Evolutionary conservation across 1,284 basidiomycete genomes (phyloP), one percentile per base, ranked within the genome.

Genomic region (Serendipita sp.): DNA sequence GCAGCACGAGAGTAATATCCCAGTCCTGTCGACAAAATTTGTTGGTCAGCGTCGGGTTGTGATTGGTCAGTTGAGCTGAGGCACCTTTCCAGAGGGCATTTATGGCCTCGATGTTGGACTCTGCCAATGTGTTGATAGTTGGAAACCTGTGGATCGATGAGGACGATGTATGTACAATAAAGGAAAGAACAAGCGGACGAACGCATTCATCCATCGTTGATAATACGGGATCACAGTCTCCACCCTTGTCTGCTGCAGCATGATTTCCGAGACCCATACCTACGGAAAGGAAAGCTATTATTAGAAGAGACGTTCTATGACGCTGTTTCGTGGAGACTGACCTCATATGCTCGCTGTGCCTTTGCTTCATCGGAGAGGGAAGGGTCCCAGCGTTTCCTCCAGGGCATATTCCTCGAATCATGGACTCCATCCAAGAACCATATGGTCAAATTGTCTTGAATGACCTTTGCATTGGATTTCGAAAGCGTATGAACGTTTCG

Each of bases 241-340:
- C 29, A 91, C 88, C 71, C 93, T 93, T 0, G 95, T 98, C 73
- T 99, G 95, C 72, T 99, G 95, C 3, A 97, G 79, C 95, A 98
- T 98, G 66, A 97, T 88, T 73, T 97, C 93, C 10, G 88, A 91
- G 50, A 96, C 78, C 86, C 88, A 91, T 10, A 91, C 88, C 85
- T 91, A 65, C 60, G 66, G 65, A 65, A 68, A 61, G 12, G 35
- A 5, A 38, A 38, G 5, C 35, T 38, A 12, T 66, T 15, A 42
- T 61, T 38, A 32, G 60, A 35, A n/a, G 34, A 38, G 13, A 60
- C 22, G 17, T 38, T 43, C 42, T 12, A n/a, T 43, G 42, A n/a
- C 10, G 10, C 10, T 43, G 42, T 12, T 43, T 43, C 60, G 47
- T 8, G 22, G 22, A 22, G 22, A 38, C 35, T 38, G 12, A 88